Conservation (phyloP, 1,139 yeast species). For the Suhomyces ambrosiae region DNA sequence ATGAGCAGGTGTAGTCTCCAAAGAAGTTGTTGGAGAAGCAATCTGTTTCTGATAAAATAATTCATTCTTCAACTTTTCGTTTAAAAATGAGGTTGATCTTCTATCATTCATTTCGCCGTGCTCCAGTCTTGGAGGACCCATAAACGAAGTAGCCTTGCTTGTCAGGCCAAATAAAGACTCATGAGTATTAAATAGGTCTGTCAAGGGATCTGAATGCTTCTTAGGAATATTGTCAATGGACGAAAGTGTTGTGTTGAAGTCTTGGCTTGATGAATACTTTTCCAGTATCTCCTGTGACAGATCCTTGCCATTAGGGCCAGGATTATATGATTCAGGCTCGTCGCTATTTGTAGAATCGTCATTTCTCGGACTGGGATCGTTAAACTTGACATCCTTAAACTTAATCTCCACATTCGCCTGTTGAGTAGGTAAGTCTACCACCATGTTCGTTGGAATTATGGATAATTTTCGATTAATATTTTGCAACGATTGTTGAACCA, state of each 20-base stretch:
- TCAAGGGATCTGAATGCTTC: slow-evolving; percentile 24
- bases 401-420: slow-evolving; percentile 17
- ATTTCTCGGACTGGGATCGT: slow-evolving; percentile 11
- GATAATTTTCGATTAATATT: slow-evolving; percentile 29
- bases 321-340: background rate
- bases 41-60: slow-evolving; percentile 21
- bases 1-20: slow-evolving; percentile 28
- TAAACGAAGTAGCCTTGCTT: background rate
- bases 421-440: slow-evolving; percentile 17
- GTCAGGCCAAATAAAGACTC: slow-evolving; percentile 32
- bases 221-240: background rate
- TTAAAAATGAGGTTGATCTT: slow-evolving; percentile 13
- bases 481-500: slow-evolving; percentile 17
- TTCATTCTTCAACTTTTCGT: slow-evolving; percentile 22
- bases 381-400: slow-evolving; percentile 36
- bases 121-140: slow-evolving; percentile 8
- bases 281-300: background rate
- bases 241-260: background rate
- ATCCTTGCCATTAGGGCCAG: background rate
- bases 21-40: slow-evolving; percentile 28
- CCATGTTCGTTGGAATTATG: slow-evolving; percentile 30
- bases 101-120: slow-evolving; percentile 10
- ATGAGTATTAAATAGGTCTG: slow-evolving; percentile 36
- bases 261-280: background rate
- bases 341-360: background rate